Conservation (phyloP, 257 asterid species). For the Paraleonurus japonicus region DNA sequence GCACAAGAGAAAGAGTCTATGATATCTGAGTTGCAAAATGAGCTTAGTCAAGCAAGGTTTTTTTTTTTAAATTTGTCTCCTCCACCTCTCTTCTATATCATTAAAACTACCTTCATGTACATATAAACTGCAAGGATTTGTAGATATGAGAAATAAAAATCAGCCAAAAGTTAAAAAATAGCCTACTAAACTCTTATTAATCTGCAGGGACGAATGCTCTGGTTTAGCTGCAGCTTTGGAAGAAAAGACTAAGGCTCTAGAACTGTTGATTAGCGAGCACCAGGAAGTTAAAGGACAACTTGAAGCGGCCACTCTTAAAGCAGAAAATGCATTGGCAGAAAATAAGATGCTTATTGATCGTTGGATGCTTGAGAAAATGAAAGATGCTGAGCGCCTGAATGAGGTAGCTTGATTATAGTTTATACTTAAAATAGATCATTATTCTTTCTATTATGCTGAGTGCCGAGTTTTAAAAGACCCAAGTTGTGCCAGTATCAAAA, state of each 20-base stretch:
- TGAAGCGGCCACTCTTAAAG: conserved; percentile 61
- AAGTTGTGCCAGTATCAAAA: not conserved
- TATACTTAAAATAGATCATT: not conserved
- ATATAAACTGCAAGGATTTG: not conserved
- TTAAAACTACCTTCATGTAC: not conserved
- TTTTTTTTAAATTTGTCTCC: not conserved
- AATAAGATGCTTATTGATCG: conserved; percentile 85
- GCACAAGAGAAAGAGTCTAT: conserved; percentile 72
- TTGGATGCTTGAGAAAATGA: conserved; percentile 90
- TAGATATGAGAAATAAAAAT: not conserved
- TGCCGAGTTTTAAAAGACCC: not conserved
- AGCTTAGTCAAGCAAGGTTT: conserved; percentile 77
- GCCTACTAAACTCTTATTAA: conserved; percentile 1
- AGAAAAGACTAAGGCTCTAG: conserved; percentile 85
- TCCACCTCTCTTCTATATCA: not conserved
- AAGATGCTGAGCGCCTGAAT: conserved; percentile 89
- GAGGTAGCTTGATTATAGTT: conserved; percentile 50
- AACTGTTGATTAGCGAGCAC: conserved; percentile 75
- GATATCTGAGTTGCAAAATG: conserved; percentile 62
- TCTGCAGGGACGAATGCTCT: conserved; percentile 81
- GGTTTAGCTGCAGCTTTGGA: conserved; percentile 55
- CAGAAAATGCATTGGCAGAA: conserved; percentile 72
- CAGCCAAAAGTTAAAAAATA: not conserved
- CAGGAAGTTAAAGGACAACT: conserved; percentile 65
- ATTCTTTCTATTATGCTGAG: conserved; percentile 10